Evolutionary conservation across 2,329 filamentous ascomycete species (phyloP), one percentile per base, ranked within the genome.

Genomic region (Cercospora citrullina): DNA sequence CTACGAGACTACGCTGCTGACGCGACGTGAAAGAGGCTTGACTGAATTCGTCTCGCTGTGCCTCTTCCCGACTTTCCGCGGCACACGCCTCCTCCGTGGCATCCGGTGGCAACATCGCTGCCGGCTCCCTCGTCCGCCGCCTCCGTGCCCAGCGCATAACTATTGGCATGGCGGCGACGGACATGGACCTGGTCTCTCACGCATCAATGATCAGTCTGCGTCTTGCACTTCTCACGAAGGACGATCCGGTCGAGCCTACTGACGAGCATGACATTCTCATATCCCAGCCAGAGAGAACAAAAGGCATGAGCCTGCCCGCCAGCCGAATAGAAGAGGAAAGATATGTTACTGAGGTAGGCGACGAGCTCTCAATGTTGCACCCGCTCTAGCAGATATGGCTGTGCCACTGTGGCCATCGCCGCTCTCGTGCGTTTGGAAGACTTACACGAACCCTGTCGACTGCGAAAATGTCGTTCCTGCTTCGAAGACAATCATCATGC

Each of bases 121-220:
- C 53, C 55, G 30, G 55, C 30, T 36, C 10, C 55, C 30, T 28
- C 53, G 26, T 59, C 55, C 30, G 55, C 9, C 16, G 55, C n/a
- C 55, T 59, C 55, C 55, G 55, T 36, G 55, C 9, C 55, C 55
- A 59, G 55, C 48, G 23, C 55, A 59, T 59, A 36, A n/a, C 18
- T 16, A 23, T 36, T 59, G 55, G 55, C 55, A 36, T 36, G 55
- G n/a, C 28, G 23, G 48, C 48, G 12, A 30, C 23, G 6, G 23
- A 55, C 48, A 26, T 1, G 48, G 12, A 8, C 48, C 48, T 21
- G 45, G 18, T 5, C 45, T 18, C 14, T 18, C 45, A 10, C 18
- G 23, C 45, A 48, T 48, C n/a, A 23, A 23, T 9, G 10, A 10
- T 23, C 5, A 18, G 45, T 48, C n/a, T 48, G 45, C 21, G 4